Evolutionary conservation across 1,284 basidiomycete genomes (phyloP).

Genomic region (Cryptococcus neoformans): DNA sequence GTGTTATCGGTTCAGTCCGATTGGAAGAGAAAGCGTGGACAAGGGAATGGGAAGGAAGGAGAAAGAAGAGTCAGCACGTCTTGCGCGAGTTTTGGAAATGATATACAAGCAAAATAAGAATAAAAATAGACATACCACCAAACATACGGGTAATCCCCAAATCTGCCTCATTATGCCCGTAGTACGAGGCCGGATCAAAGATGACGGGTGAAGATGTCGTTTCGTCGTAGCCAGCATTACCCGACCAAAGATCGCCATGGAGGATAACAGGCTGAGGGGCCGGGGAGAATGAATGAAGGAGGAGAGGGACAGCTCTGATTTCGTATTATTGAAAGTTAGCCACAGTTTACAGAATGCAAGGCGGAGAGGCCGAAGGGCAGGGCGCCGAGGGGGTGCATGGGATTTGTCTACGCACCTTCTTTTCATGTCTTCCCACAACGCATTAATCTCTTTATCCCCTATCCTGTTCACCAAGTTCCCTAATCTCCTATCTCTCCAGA

Average conservation of each 20-base stretch:
- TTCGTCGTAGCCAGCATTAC: constrained; percentile 55
- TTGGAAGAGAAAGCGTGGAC: too few relatives aligned
- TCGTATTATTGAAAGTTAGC: not conserved
- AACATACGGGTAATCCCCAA: constrained; percentile 80
- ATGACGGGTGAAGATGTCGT: constrained; percentile 63
- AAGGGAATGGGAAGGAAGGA: too few relatives aligned
- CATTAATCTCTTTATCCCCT: constrained; percentile 54
- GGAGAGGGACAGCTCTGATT: constrained; percentile 69
- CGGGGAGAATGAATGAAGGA: constrained; percentile 59
- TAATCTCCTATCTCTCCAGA: constrained; percentile 61
- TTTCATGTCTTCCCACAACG: constrained; percentile 59
- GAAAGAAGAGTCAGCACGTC: not conserved
- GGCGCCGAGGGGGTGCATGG: too few relatives aligned
- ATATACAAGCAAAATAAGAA: not conserved
- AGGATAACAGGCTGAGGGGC: constrained; percentile 67
- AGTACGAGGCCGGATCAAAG: constrained; percentile 78
- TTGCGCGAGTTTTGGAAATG: not conserved
- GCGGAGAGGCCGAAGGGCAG: not conserved
- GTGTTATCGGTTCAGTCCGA: too few relatives aligned
- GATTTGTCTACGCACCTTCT: constrained; percentile 51
- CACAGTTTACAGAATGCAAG: not conserved
- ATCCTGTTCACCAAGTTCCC: constrained; percentile 57
- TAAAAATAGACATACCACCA: constrained; percentile 53
- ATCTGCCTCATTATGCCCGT: constrained; percentile 82
- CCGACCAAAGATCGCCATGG: constrained; percentile 79